These are phyloP conservation scores for Penicillium riverlandense DNA, from an alignment of 495 filamentous ascomycete genomes.

Conservation along the genomic window DNA sequence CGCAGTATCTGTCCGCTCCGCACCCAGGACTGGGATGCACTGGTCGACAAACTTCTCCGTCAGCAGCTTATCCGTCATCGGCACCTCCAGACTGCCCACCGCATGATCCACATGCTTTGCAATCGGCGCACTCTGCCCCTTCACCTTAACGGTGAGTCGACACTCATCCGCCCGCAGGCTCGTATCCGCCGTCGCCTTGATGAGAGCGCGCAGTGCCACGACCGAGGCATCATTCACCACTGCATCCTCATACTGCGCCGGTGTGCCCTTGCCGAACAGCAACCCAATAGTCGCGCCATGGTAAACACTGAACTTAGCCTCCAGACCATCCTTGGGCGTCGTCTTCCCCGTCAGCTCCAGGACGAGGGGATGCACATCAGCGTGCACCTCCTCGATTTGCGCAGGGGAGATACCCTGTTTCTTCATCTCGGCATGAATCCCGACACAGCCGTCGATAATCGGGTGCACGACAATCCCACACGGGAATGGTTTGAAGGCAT, in stretches of 20 bases:
- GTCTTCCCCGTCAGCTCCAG: constrained; percentile 47
- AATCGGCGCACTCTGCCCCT: constrained; percentile 6
- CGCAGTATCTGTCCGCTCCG: constrained; percentile 2
- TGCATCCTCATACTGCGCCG: constrained; percentile 39
- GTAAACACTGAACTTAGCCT: constrained; percentile 49
- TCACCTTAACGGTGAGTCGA: constrained; percentile 24
- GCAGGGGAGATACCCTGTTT: constrained; percentile 8
- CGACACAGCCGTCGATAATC: constrained; percentile 43
- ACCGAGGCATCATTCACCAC: constrained; percentile 32
- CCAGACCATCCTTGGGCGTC: constrained; percentile 40
- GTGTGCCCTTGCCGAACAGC: constrained; percentile 43
- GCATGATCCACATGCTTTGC: constrained; percentile 42
- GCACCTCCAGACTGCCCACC: constrained; percentile 41
- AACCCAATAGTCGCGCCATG: constrained; percentile 44
- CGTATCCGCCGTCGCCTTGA: constrained; percentile 33
- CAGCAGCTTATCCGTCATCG: constrained; percentile 37
- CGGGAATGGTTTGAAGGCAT: constrained; percentile 50
- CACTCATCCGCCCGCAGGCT: constrained; percentile 35
- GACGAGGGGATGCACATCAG: constrained; percentile 45
- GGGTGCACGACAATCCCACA: constrained; percentile 53
- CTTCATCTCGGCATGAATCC: constrained; percentile 32
- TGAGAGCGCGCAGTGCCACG: constrained; percentile 30
- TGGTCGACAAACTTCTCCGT: constrained; percentile 42
- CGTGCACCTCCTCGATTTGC: constrained; percentile 11
- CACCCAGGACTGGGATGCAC: constrained; percentile 13